These are phyloP conservation scores for Leccinum subgranulosum DNA, from an alignment of 768 basidiomycete species.

Conservation along the genomic window DNA sequence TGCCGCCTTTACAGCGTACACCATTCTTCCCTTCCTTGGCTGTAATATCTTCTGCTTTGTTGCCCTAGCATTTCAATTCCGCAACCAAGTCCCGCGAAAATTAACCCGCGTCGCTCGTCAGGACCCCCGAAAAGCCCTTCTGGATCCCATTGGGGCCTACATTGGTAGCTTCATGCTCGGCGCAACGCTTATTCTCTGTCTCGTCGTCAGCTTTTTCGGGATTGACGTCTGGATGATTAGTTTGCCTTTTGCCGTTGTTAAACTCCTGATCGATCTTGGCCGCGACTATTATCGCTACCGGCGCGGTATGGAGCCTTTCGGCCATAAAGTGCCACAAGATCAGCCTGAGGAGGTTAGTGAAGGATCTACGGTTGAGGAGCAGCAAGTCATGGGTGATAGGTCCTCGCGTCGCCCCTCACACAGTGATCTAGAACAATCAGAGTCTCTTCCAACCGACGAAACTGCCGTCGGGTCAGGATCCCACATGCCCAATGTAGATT, in stretches of 20 bases:
- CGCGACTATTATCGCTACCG: constrained; percentile 54
- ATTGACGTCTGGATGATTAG: constrained; percentile 84
- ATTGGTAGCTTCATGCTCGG: constrained; percentile 69
- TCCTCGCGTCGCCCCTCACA: background rate
- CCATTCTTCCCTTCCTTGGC: constrained; percentile 76
- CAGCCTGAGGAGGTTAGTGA: background rate
- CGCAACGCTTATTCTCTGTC: constrained; percentile 65
- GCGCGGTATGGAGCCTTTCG: constrained; percentile 23
- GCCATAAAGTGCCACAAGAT: background rate
- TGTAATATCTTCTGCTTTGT: constrained; percentile 60
- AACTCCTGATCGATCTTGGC: constrained; percentile 63
- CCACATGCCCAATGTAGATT: background rate
- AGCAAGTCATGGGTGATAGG: background rate
- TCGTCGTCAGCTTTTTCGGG: constrained; percentile 72
- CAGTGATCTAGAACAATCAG: background rate
- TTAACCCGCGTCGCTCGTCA: constrained; percentile 37
- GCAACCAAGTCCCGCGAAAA: constrained; percentile 47
- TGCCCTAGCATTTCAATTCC: constrained; percentile 60
- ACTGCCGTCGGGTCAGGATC: background rate
- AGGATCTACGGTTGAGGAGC: background rate
- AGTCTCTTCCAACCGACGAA: constrained; percentile 5
- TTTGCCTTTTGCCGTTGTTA: constrained; percentile 73
- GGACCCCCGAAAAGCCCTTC: constrained; percentile 58
- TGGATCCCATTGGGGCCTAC: constrained; percentile 70
- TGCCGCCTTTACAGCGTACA: constrained; percentile 76